Evolutionary conservation across 2,329 filamentous ascomycete genomes (phyloP), one percentile per base, ranked within the genome.

Genomic region (Aspergillus neoniger): DNA sequence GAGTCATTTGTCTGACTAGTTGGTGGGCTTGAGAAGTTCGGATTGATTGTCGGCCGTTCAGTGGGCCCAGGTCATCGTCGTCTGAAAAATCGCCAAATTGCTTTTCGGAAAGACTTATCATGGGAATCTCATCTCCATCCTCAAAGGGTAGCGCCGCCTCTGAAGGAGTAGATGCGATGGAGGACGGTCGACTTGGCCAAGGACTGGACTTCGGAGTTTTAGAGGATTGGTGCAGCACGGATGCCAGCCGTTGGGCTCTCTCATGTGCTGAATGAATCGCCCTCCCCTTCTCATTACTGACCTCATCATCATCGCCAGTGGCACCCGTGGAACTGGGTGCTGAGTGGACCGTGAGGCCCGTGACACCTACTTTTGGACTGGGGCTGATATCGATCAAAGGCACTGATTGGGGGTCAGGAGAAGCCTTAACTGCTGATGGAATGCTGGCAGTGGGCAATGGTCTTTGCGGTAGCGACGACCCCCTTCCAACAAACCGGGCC

Each of bases 1-100:
- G 67, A 67, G 74, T 70, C 74, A 78, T 77, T 70, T 73, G 73
- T 64, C 67, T 72, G 60, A 75, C 70, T 57, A 73, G 64, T 59
- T 69, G 63, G 57, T 71, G 70, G 58, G 72, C 71, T 71, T 77
- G 67, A n/a, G 68, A 67, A 49, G 64, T 69, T 60, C 61, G 68
- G 48, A 65, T 67, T 58, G 69, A 69, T 62, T 65, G 67, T 67
- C 64, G 67, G 56, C 69, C 63, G 63, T 71, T 62, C 64, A 69
- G 54, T 32, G 68, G 60, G 52, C 61, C 63, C 55, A 64, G 65
- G 62, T 73, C 72, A 69, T 76, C 67, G 60, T 75, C 71, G 63
- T 74, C 69, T 21, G 66, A 63, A 48, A 69, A 63, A 48, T 72
- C 63, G 65, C 72, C 60, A 43, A 70, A 62, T 43, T 73, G 66